Percentiles rank a stretch among this genome's conserved stretches.
These are phyloP conservation scores for Ceratopteris richardii DNA, from an alignment of 75 land plant genomes.

Conservation along the genomic window DNA sequence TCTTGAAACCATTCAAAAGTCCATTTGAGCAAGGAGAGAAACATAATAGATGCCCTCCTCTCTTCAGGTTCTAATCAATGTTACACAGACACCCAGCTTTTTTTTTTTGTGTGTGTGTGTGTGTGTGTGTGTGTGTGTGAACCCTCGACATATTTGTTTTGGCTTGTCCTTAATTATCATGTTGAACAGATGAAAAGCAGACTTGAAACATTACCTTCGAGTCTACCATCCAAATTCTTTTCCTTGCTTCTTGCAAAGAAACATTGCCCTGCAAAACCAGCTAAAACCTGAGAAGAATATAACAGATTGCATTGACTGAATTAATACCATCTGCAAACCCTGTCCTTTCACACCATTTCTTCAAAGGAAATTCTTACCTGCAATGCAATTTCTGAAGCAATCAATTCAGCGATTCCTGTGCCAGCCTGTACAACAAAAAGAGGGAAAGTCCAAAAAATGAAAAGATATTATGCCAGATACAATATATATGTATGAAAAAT, in stretches of 20 bases:
- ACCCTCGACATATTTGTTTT: too few species aligned
- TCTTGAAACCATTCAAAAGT: too few species aligned
- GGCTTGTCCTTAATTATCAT: too few species aligned
- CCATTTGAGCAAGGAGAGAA: too few species aligned
- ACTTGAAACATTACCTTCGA: constrained; percentile 37
- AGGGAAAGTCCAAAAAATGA: neutral
- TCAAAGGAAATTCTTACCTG: constrained; percentile 5
- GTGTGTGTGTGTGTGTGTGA: too few species aligned
- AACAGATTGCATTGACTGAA: neutral
- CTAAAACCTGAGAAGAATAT: neutral
- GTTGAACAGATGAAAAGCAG: too few species aligned
- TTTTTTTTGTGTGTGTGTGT: too few species aligned
- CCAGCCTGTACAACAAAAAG: constrained; percentile 22
- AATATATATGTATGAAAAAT: neutral
- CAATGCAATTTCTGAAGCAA: constrained; percentile 22
- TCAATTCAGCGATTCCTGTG: constrained; percentile 34
- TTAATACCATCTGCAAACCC: neutral
- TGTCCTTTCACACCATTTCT: neutral
- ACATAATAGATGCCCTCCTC: too few species aligned
- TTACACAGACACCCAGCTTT: too few species aligned
- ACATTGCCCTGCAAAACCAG: constrained; percentile 15
- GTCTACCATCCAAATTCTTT: constrained; percentile 27
- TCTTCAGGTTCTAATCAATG: too few species aligned
- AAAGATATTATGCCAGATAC: neutral
- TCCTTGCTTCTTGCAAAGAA: constrained; percentile 30